phyloP scores from a whole-genome alignment of 2,329 filamentous ascomycete genomes.

The Chaetomiaceae sp. region DNA sequence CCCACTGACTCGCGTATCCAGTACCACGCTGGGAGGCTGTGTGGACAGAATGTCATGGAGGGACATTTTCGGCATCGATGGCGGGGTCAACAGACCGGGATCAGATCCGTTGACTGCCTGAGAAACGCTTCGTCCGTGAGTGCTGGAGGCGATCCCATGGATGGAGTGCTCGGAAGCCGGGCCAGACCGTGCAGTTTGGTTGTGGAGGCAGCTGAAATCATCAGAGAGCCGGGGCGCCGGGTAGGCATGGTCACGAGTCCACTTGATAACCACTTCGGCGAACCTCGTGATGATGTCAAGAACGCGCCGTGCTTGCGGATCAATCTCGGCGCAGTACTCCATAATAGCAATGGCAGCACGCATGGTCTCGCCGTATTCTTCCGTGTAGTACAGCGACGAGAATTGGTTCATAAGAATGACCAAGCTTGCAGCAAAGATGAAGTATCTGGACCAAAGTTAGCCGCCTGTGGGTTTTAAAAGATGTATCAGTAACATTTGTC shows the following conservation, averaged over 20 bases:
- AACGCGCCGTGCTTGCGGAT: slow-evolving; percentile 46
- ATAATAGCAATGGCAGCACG: slow-evolving; percentile 44
- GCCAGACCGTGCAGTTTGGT: slow-evolving; percentile 12
- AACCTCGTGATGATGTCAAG: slow-evolving; percentile 48
- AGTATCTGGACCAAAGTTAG: slow-evolving; percentile 40
- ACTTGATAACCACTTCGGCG: slow-evolving; percentile 35
- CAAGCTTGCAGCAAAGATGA: slow-evolving; percentile 51
- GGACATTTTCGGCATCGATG: slow-evolving; percentile 18
- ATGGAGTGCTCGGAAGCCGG: slow-evolving; percentile 5
- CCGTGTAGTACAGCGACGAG: slow-evolving; percentile 43
- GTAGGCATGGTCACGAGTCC: slow-evolving; percentile 21
- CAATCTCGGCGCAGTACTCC: slow-evolving; percentile 42
- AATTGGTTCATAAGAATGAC: slow-evolving; percentile 55
- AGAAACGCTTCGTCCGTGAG: slow-evolving; percentile 3
- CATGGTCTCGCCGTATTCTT: slow-evolving; percentile 38
- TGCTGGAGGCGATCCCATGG: not conserved
- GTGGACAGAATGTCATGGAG: slow-evolving; percentile 9
- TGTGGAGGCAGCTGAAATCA: slow-evolving; percentile 24
- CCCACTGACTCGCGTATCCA: slow-evolving; percentile 17
- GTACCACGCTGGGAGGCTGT: not conserved
- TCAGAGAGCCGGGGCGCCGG: slow-evolving; percentile 19
- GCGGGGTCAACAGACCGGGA: slow-evolving; percentile 17
- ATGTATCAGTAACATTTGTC: too few relatives aligned
- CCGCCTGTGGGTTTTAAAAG: too few relatives aligned
- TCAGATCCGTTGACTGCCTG: slow-evolving; percentile 8